phyloP scores from a whole-genome alignment of 73 alveolate genomes.

The Halteria grandinella region DNA sequence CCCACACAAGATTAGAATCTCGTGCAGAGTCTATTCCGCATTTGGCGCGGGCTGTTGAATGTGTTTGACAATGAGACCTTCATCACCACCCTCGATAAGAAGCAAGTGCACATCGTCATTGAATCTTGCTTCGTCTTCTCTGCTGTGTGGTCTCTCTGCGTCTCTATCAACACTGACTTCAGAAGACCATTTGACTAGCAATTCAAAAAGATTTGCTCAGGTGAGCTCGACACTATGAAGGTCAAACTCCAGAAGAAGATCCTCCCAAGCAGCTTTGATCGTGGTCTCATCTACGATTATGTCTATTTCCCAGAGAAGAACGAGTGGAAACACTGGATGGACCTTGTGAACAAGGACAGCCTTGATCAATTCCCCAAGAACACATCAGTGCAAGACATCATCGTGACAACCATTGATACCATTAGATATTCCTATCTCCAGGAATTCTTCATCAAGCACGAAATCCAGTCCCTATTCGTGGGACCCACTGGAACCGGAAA shows the following conservation, averaged over 20 bases:
- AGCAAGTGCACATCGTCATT: constrained; percentile 77
- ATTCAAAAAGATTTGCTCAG: constrained; percentile 90
- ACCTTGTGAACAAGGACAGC: constrained; percentile 74
- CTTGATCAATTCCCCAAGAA: constrained; percentile 87
- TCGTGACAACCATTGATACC: constrained; percentile 98
- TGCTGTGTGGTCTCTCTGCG: constrained; percentile 97
- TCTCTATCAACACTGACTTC: constrained; percentile 89
- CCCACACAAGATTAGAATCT: constrained; percentile 83
- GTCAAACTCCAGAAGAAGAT: constrained; percentile 94
- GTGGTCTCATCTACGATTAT: constrained; percentile 97
- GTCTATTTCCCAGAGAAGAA: constrained; percentile 90
- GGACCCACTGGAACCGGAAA: constrained; percentile 99
- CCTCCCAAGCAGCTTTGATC: constrained; percentile 89
- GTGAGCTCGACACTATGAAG: constrained; percentile 82
- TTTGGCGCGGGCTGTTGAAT: constrained; percentile 79
- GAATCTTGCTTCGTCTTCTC: constrained; percentile 94
- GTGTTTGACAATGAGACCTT: constrained; percentile 80
- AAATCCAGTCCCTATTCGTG: constrained; percentile 92
- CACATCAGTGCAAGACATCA: constrained; percentile 92
- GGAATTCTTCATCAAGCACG: constrained; percentile 84
- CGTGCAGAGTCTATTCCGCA: constrained; percentile 64
- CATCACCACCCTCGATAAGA: constrained; percentile 62
- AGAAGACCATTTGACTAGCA: constrained; percentile 90
- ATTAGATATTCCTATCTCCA: constrained; percentile 92
- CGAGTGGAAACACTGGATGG: constrained; percentile 97